Evolutionary conservation across 805 yeast genomes (phyloP).

Genomic region (Cephaloascus albidus): DNA sequence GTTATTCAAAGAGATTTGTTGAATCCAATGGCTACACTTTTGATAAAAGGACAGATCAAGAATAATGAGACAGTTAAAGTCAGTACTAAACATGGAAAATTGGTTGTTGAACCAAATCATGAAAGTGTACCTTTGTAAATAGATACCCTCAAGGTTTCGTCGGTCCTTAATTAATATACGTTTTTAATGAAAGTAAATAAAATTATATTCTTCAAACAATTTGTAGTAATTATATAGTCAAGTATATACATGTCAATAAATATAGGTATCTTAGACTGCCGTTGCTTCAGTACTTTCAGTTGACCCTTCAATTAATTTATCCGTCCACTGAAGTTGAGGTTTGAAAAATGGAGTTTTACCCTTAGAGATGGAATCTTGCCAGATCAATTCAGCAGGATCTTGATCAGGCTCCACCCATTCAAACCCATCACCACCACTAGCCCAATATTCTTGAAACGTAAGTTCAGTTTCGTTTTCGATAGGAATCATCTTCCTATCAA

Average conservation of each 20-base stretch:
- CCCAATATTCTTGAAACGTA: slow-evolving; percentile 77
- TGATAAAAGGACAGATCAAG: slow-evolving; percentile 71
- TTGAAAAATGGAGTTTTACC: slow-evolving; percentile 1
- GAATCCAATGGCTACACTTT: slow-evolving; percentile 75
- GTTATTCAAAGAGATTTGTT: slow-evolving; percentile 74
- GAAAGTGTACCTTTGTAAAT: no score
- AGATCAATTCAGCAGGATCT: slow-evolving; percentile 66
- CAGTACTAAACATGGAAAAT: slow-evolving; percentile 12
- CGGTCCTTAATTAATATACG: no score
- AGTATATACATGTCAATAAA: no score
- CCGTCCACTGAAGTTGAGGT: slow-evolving; percentile 27
- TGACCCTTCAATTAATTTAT: slow-evolving; percentile 18
- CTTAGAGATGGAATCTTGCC: slow-evolving; percentile 21
- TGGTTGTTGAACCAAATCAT: slow-evolving; percentile 39
- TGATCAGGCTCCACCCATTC: slow-evolving; percentile 88
- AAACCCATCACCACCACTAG: slow-evolving; percentile 77
- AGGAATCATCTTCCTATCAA: slow-evolving; percentile 23
- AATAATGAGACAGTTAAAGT: slow-evolving; percentile 44
- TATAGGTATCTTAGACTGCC: no score
- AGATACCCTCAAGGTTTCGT: no score
- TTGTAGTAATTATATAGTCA: no score
- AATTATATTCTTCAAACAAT: no score
- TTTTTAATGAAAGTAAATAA: no score
- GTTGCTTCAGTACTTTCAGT: no score
- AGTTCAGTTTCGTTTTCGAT: slow-evolving; percentile 57